These are phyloP conservation scores for Camellia granthamiana DNA, from an alignment of 148 eudicot species.

Conservation along the genomic window DNA sequence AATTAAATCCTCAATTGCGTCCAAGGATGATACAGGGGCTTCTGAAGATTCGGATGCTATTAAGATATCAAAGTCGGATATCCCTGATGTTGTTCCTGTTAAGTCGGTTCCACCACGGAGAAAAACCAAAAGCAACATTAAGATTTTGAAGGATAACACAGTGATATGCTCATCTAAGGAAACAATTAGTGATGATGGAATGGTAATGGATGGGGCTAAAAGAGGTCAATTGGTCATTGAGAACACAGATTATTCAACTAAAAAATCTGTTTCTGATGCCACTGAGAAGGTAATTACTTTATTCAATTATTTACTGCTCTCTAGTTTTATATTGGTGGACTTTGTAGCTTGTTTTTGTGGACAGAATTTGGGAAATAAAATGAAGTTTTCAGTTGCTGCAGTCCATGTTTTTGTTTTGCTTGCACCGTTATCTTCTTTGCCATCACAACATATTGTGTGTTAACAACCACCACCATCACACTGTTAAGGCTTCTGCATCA, in stretches of 20 bases:
- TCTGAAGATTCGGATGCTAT: slow-evolving; percentile 42
- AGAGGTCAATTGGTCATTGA: slow-evolving; percentile 27
- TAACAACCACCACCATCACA: too few species aligned
- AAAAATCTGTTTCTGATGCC: slow-evolving; percentile 33
- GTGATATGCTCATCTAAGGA: slow-evolving; percentile 32
- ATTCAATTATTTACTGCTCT: neutral
- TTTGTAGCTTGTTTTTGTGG: neutral
- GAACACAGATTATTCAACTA: slow-evolving; percentile 25
- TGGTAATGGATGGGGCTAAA: slow-evolving; percentile 23
- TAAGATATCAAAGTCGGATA: slow-evolving; percentile 37
- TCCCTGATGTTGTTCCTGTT: slow-evolving; percentile 56
- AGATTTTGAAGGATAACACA: slow-evolving; percentile 50
- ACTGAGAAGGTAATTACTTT: slow-evolving; percentile 49
- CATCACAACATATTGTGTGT: too few species aligned
- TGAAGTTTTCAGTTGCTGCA: neutral
- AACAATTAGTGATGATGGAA: slow-evolving; percentile 30
- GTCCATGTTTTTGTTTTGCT: too few species aligned
- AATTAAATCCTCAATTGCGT: slow-evolving; percentile 34
- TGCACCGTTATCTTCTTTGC: neutral
- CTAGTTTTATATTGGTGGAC: neutral
- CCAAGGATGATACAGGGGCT: slow-evolving; percentile 41
- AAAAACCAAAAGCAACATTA: slow-evolving; percentile 59
- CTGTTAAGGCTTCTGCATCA: neutral
- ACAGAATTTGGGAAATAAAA: neutral
- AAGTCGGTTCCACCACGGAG: slow-evolving; percentile 74